A percentile compares a stretch with the other conserved stretches of the same genome.
Evolutionary conservation across 2,329 filamentous ascomycete genomes (phyloP).

Genomic region (Anisogramma anomala): DNA sequence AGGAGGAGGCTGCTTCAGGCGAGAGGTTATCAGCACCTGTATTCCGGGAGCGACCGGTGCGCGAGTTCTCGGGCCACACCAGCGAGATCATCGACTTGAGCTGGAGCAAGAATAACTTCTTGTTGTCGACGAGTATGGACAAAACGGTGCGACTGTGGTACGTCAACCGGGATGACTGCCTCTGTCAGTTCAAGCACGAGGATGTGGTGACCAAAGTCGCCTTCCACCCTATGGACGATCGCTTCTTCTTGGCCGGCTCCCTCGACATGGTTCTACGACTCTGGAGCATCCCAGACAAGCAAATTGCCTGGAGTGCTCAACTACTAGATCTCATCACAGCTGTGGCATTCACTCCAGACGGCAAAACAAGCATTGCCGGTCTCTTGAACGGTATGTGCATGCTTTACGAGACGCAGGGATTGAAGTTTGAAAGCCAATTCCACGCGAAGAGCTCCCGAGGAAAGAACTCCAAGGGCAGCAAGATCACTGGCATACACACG

Average conservation of each 20-base stretch:
- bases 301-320: conserved; percentile 70
- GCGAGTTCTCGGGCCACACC: conserved; percentile 73
- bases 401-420: conserved; percentile 85
- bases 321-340: conserved; percentile 84
- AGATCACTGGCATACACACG: conserved; percentile 88
- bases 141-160: conserved; percentile 96
- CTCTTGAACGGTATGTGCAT: conserved; percentile 74
- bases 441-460: conserved; percentile 88
- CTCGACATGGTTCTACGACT: conserved; percentile 77
- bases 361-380: conserved; percentile 79
- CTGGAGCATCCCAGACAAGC: conserved; percentile 96
- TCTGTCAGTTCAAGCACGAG: conserved; percentile 88
- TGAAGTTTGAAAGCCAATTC: conserved; percentile 74
- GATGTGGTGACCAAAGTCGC: conserved; percentile 92
- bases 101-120: conserved; percentile 98
- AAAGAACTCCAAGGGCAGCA: conserved; percentile 90
- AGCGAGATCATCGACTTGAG: conserved; percentile 82
- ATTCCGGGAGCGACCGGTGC: conserved; percentile 65
- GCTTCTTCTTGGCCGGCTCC: conserved; percentile 91
- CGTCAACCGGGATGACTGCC: conserved; percentile 67
- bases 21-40: conserved; percentile 78
- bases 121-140: conserved; percentile 94
- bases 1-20: conserved; percentile 46
- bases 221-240: conserved; percentile 89
- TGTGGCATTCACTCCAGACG: conserved; percentile 86